Evolutionary conservation across 1,139 yeast species (phyloP), one percentile per base, ranked within the genome.

Genomic region (Candida sanyaensis): DNA sequence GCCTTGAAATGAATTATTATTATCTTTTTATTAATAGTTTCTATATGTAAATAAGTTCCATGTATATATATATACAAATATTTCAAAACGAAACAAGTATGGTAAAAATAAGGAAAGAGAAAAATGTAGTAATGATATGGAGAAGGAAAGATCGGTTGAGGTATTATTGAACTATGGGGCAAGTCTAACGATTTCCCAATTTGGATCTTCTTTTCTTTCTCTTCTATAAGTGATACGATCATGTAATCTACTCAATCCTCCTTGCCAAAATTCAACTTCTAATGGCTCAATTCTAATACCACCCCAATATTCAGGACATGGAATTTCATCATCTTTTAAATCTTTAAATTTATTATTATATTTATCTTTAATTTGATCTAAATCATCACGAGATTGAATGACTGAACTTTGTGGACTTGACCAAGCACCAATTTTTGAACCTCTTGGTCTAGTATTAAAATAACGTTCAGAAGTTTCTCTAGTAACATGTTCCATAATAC

Each of bases 231-330:
- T 80, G 49, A 91, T 75, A 60, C 99, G 80, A 67, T 93, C 99
- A 65, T 93, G 99, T 49, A 92, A 75, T 65, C 99, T 80, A 61
- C 89, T 87, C 50, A 81, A 78, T 53, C 99, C 82, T 13, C 99
- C 99, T 69, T 93, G 98, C 97, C 98, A 93, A 63, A 93, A 93
- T 69, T 93, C 99, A 57, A 93, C 80, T 62, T 90, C 96, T 47
- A 88, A 71, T 2, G 99, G 99, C 41, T 86, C 83, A 29, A 93
- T 78, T 60, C 96, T 77, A 46, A 93, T 66, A 1, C 99, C 99
- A 44, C 99, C 99, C 99, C 99, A 93, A 64, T 75, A 84, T 30
- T 88, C 91, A 17, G 99, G 99, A 58, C 96, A 88, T 28, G 96
- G 95, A 46, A 93, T 83, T 44, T 81, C 81, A 12, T 83, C 84